Base-by-base conservation (phyloP, 495 filamentous ascomycete species). In the Hyaloscypha finlandica region DNA sequence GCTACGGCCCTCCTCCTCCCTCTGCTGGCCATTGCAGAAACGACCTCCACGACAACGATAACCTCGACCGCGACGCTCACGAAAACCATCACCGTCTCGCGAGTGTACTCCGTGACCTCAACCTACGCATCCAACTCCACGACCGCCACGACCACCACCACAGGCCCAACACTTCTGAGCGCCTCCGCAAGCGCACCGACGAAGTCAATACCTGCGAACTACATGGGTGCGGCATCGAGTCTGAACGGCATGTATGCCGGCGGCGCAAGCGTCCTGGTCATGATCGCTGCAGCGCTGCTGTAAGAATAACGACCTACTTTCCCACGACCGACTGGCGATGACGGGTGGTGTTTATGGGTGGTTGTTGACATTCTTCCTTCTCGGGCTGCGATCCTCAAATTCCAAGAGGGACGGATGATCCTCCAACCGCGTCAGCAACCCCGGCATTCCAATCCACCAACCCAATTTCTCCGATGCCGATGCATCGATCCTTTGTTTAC, bases 41-140 rank as follows among this genome's bases (percentile, higher is more conserved):
- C 66, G 37, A 53, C 61, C n/a, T 66, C 63, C 16, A 81, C 78
- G 53, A 76, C 76, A 3, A 85, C 81, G 51, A 68, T 76, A 59
- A 85, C 83, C 63, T 82, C 79, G 53, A 83, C 78, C 32, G 70
- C 78, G 69, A 84, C 82, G 37, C 77, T 83, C 71, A 85, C 83
- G 68, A 79, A 80, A 73, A 84, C 81, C 22, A 74, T 85, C 75
- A 85, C 80, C 63, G 79, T 84, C 64, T 67, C 71, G 62, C 75
- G 74, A 65, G 76, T 76, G 37, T 71, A 77, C 67, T 77, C 71
- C 33, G 73, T 73, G 35, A 74, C 67, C 35, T 72, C 77, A 3
- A 76, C 74, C 30, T 73, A 65, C 70, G 68, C 71, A 39, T 42
- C 65, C 33, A 51, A 66, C 52, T 71, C 64, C 58, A 73, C 71